Conservation (phyloP, 805 yeast species). For the Grigorovia yakushimaensis region DNA sequence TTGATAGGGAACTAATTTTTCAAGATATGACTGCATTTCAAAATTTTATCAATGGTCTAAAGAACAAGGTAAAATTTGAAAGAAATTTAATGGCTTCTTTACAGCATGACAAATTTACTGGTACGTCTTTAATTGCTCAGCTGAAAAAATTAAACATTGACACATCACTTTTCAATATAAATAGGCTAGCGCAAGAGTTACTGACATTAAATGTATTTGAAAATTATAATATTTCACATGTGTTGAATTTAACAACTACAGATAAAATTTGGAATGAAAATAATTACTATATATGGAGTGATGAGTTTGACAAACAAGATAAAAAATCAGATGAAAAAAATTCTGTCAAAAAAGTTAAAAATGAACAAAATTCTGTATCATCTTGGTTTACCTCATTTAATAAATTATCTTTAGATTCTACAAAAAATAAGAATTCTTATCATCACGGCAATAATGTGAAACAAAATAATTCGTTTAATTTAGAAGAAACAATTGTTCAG, state of each 20-base stretch:
- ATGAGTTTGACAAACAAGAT: slow-evolving; percentile 5
- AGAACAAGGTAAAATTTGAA: slow-evolving; percentile 12
- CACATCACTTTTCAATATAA: slow-evolving; percentile 22
- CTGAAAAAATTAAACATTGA: slow-evolving; percentile 20
- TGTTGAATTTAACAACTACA: neutral
- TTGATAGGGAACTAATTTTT: slow-evolving; percentile 13
- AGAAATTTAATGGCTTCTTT: slow-evolving; percentile 25
- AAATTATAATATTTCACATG: slow-evolving; percentile 4
- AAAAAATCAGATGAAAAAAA: slow-evolving; percentile 1
- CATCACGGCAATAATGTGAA: too few species aligned
- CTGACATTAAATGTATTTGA: slow-evolving; percentile 17
- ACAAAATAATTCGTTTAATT: neutral
- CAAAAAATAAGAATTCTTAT: too few species aligned
- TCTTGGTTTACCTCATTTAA: neutral
- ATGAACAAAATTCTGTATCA: neutral
- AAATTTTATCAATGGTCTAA: slow-evolving; percentile 8
- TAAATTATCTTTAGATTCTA: neutral
- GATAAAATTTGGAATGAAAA: slow-evolving; percentile 5
- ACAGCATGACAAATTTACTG: slow-evolving; percentile 18
- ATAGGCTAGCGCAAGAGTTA: slow-evolving; percentile 28
- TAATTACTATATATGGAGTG: slow-evolving; percentile 9
- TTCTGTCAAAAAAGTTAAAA: neutral
- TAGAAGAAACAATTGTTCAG: slow-evolving; percentile 11
- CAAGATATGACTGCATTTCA: slow-evolving; percentile 11
- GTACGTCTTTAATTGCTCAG: slow-evolving; percentile 19